phyloP scores from a whole-genome alignment of 352 stramenopile species.

The Pilasporangium apinafurcum region DNA sequence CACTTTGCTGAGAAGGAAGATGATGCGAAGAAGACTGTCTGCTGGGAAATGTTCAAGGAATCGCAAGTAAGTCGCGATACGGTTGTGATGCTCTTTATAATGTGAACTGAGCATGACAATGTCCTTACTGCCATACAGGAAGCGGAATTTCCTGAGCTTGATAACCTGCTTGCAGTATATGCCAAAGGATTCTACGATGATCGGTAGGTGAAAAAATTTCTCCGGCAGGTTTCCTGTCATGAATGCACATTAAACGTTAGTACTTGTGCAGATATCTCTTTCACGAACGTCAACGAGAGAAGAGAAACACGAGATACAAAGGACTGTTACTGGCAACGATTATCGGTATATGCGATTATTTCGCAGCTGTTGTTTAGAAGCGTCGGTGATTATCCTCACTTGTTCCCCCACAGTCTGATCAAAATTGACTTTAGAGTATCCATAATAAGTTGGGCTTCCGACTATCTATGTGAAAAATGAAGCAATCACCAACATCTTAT shows the following conservation, averaged over 20 bases:
- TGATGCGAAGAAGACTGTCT: slow-evolving; percentile 39
- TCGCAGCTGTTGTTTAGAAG: slow-evolving; percentile 36
- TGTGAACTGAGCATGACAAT: background rate
- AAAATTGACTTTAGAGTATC: too few relatives aligned
- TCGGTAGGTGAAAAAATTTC: slow-evolving; percentile 16
- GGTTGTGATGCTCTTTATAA: background rate
- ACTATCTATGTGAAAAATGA: too few relatives aligned
- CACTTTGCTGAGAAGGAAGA: slow-evolving; percentile 62
- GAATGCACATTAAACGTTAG: background rate
- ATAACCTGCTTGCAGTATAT: slow-evolving; percentile 56
- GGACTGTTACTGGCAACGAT: slow-evolving; percentile 35
- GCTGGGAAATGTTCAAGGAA: slow-evolving; percentile 57
- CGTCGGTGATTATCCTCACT: too few relatives aligned
- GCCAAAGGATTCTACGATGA: slow-evolving; percentile 68
- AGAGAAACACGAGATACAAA: slow-evolving; percentile 43
- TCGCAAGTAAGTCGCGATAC: slow-evolving; percentile 26
- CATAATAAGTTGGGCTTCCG: too few relatives aligned
- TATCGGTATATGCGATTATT: slow-evolving; percentile 50
- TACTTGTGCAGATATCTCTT: slow-evolving; percentile 32
- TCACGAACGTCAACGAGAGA: slow-evolving; percentile 52
- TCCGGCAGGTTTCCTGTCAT: background rate
- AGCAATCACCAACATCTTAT: too few relatives aligned
- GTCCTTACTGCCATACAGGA: slow-evolving; percentile 14
- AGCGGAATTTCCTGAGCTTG: slow-evolving; percentile 50
- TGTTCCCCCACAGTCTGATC: too few relatives aligned